Evolutionary conservation across 2,329 filamentous ascomycete genomes (phyloP).

Genomic region (Neocatenulostroma microsporum): DNA sequence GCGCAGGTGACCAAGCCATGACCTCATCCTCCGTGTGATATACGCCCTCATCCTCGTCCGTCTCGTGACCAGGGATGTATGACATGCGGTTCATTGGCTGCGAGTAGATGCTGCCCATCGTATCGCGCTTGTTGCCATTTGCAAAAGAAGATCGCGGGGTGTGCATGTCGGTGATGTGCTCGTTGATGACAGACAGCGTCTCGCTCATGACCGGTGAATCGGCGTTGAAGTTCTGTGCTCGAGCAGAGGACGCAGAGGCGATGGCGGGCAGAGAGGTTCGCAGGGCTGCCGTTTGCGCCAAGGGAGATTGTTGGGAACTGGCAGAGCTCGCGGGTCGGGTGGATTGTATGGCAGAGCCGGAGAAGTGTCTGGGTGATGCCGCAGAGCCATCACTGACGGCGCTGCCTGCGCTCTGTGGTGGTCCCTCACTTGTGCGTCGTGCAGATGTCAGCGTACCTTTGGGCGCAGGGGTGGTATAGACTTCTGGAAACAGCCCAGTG

Average conservation of each 20-base stretch:
- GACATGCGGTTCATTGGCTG: conserved; percentile 64
- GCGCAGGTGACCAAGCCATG: conserved; percentile 65
- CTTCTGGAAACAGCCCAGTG: conserved; percentile 73
- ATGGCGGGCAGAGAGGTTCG: conserved; percentile 17
- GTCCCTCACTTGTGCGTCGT: conserved; percentile 26
- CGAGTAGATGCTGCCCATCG: conserved; percentile 71
- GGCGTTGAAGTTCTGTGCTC: conserved; percentile 13
- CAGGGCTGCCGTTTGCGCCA: conserved; percentile 13
- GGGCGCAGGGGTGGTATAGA: conserved; percentile 33
- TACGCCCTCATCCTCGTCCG: conserved; percentile 79
- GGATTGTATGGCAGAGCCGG: conserved; percentile 9
- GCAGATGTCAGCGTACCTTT: conserved; percentile 25
- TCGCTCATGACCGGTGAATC: conserved; percentile 75
- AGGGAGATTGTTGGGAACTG: conserved; percentile 8
- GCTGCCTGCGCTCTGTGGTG: conserved; percentile 7
- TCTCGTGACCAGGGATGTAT: conserved; percentile 90
- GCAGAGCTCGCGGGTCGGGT: conserved; percentile 11
- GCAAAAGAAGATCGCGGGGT: conserved; percentile 50
- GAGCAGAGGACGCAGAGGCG: conserved; percentile 5
- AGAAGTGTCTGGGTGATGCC: conserved; percentile 8
- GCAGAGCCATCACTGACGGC: conserved; percentile 2
- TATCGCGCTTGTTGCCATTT: conserved; percentile 32
- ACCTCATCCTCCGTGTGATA: conserved; percentile 67
- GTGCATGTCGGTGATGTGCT: conserved; percentile 86
- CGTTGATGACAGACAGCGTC: conserved; percentile 90